These are phyloP conservation scores for Kodamaea lidongshanica DNA, from an alignment of 805 yeast species.

Conservation along the genomic window DNA sequence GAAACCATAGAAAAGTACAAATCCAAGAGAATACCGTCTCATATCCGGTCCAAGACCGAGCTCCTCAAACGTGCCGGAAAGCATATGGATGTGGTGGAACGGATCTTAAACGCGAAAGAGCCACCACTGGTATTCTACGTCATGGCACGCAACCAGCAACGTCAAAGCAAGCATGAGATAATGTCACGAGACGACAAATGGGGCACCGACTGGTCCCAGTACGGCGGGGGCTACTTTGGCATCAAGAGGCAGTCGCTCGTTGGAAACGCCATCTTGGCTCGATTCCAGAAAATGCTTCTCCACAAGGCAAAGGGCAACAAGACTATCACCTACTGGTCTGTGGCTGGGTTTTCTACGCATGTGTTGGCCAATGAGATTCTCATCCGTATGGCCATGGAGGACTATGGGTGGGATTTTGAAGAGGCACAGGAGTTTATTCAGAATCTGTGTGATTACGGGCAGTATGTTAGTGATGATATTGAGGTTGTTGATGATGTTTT, in stretches of 20 bases:
- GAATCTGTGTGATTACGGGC: constrained; percentile 45
- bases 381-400: constrained; percentile 44
- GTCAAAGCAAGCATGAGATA: constrained; percentile 34
- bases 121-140: constrained; percentile 44
- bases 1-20: constrained; percentile 13
- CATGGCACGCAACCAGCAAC: constrained; percentile 39
- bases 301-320: constrained; percentile 26
- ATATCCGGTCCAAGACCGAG: constrained; percentile 24
- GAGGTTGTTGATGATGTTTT: constrained; percentile 26
- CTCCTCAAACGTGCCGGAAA: constrained; percentile 24
- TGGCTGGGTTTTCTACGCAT: constrained; percentile 47
- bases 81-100: constrained; percentile 28
- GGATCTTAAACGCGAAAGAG: constrained; percentile 37
- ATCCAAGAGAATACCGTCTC: constrained; percentile 17
- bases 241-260: constrained; percentile 48
- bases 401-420: constrained; percentile 29
- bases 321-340: constrained; percentile 57
- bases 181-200: constrained; percentile 45
- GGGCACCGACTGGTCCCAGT: constrained; percentile 39
- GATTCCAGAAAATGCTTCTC: constrained; percentile 25
- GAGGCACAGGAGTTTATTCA: constrained; percentile 44
- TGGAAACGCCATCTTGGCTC: constrained; percentile 36
- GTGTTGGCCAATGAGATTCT: constrained; percentile 62
- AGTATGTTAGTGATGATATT: constrained; percentile 24
- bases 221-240: constrained; percentile 59